Base-by-base conservation (phyloP, 2,329 filamentous ascomycete species). In the Knoxdaviesia capensis region DNA sequence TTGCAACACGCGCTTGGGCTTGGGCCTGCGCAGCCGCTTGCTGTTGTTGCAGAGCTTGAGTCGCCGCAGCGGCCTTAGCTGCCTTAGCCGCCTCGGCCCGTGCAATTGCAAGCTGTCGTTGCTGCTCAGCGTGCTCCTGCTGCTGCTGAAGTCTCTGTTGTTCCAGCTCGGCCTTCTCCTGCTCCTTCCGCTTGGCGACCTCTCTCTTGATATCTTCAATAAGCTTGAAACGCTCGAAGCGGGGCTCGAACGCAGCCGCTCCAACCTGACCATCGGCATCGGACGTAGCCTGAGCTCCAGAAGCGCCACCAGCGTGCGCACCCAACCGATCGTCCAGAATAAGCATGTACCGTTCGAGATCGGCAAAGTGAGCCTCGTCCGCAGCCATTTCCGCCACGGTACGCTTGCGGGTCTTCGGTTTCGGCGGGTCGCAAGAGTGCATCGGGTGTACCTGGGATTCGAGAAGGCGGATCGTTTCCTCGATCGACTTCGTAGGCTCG, bases 301-400 rank as follows among this genome's bases (percentile, higher is more conserved):
- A 69, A 6, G 69, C 69, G 36, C 68, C 65, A 4, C 71, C 67
- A 9, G 66, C 65, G 36, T 65, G 70, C 1, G 79, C 67, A 8
- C 75, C 70, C 45, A 86, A 69, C 5, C 85, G 73, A 51, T 94
- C 88, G 53, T 98, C 90, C 59, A 87, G 75, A 28, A 84, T 78
- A 41, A 96, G 77, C 85, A 98, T 90, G 50, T 85, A 92, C 39
- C 85, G 74, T 59, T 98, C 87, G 48, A 85, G 77, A 45, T 86
- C 83, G 28, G 87, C 88, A 1, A 86, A 85, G 45, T 85, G 69
- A 1, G 90, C 88, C 60, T 98, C 87, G 53, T 98, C 90, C 6
- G 88, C 88, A 6, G 85, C 90, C 64, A 96, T 75, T 55, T 98
- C 88, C 6, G 90, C 90, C 11, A 92, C 79, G 0, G 90, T 98